Conservation (phyloP, 1,139 yeast genomes). For the Sugiyamaella pinicola region DNA sequence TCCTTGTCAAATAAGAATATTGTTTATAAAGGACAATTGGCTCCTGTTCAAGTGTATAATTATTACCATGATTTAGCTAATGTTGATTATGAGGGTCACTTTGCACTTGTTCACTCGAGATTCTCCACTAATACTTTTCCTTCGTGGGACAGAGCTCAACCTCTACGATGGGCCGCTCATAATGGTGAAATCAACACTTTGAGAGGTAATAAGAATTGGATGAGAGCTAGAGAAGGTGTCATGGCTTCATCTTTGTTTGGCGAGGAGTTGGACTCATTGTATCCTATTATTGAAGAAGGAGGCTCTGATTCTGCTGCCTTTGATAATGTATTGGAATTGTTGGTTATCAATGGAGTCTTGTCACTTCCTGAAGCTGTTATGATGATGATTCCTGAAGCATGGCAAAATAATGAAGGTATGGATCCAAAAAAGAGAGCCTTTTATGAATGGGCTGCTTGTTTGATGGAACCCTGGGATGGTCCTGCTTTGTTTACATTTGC, state of each 20-base stretch:
- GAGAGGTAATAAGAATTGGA: slow-evolving; percentile 98
- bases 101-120: slow-evolving; percentile 95
- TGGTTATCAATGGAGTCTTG: slow-evolving; percentile 87
- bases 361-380: slow-evolving; percentile 96
- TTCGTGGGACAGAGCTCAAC: slow-evolving; percentile 99
- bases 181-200: slow-evolving; percentile 98
- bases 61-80: slow-evolving; percentile 92
- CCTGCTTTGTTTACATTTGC: slow-evolving; percentile 97
- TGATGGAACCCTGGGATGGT: slow-evolving; percentile 99
- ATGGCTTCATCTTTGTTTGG: slow-evolving; percentile 87
- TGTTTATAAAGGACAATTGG: slow-evolving; percentile 96
- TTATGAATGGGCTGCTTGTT: slow-evolving; percentile 98
- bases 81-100: slow-evolving; percentile 92
- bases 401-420: slow-evolving; percentile 86
- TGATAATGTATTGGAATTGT: slow-evolving; percentile 89
- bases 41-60: slow-evolving; percentile 93
- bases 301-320: slow-evolving; percentile 99
- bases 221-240: slow-evolving; percentile 98
- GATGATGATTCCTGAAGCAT: slow-evolving; percentile 97
- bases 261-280: slow-evolving; percentile 85
- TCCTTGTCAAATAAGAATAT: slow-evolving; percentile 86
- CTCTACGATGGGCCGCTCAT: slow-evolving; percentile 96
- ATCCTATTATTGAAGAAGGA: slow-evolving; percentile 96
- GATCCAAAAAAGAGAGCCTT: slow-evolving; percentile 92
- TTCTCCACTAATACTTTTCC: slow-evolving; percentile 98